Base-by-base conservation (phyloP, 2,329 filamentous ascomycete species). In the Biscogniauxia sp. region DNA sequence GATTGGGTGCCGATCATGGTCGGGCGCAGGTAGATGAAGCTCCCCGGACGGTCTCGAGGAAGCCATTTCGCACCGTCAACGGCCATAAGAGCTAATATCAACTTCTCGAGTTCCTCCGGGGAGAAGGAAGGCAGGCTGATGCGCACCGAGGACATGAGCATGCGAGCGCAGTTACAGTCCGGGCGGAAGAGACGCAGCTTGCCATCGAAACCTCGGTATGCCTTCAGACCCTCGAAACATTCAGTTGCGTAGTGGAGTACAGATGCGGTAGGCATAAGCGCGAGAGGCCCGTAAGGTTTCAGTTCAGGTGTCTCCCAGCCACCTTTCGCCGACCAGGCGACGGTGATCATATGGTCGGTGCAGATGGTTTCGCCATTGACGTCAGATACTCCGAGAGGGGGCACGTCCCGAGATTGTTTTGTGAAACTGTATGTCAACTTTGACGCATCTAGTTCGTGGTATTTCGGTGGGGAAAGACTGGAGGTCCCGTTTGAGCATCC, bases 321-420 rank as follows among this genome's bases (percentile, higher is more conserved):
- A 15, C 74, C 70, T 55, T 77, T 75, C 5, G 75, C 76, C 11
- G 82, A 86, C 89, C 89, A 92, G 60, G 79, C 77, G 28, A 79
- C 85, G 55, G 84, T 87, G 64, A 91, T 80, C 92, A 97, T 96
- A 81, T 97, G 93, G 81, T 97, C 93, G 64, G 91, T 93, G 80
- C 83, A 85, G 72, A 86, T 78, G 64, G 82, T 85, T 62, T 70
- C 66, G 66, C 79, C 82, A 55, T 80, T 67, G 56, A 69, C 61
- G 17, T 63, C 69, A 53, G 68, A 67, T 32, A 73, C 62, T 13
- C 73, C 74, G 17, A 66, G 58, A 11, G 69, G 58, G 13, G 72
- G 69, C 20, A 71, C 57, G 19, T 74, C 71, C 2, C 69, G 64
- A 17, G 70, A 66, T 19, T 64, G 58, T 56, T 72, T 64, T 26